These are phyloP conservation scores for Zea luxurians DNA, from an alignment of 176 grass and related monocot species.

Conservation along the genomic window DNA sequence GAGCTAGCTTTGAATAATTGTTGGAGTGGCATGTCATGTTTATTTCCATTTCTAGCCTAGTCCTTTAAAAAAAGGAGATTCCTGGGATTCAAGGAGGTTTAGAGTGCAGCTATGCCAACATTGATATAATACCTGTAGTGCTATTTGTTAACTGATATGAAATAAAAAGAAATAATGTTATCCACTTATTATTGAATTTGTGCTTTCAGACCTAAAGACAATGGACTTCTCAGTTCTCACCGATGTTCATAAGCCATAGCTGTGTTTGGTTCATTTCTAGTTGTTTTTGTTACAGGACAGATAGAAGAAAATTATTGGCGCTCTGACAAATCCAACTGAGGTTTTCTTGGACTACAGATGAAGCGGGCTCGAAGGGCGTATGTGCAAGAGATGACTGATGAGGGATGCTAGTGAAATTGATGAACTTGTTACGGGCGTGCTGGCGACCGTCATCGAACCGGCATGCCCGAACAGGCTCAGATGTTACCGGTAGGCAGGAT, in stretches of 20 bases:
- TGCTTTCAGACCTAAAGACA: neutral
- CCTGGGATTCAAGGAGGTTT: neutral
- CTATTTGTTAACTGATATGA: neutral
- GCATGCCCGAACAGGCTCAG: constrained; percentile 57
- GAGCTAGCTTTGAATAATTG: neutral
- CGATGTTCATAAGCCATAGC: neutral
- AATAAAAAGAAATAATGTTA: neutral
- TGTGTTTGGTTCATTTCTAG: constrained; percentile 19
- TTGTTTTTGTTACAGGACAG: constrained; percentile 35
- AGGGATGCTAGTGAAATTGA: constrained; percentile 79
- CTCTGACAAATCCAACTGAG: constrained; percentile 8
- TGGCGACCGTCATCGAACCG: constrained; percentile 66
- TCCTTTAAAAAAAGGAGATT: neutral
- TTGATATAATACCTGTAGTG: neutral
- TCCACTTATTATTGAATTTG: neutral
- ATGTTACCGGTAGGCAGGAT: constrained; percentile 59
- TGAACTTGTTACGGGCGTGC: constrained; percentile 89
- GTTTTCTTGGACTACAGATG: constrained; percentile 31
- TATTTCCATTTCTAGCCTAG: constrained; percentile 5
- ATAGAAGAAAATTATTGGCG: neutral
- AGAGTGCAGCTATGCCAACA: neutral
- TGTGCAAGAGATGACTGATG: constrained; percentile 53
- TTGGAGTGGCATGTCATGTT: neutral
- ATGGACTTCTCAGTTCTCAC: neutral
- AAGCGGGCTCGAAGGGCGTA: constrained; percentile 42